Evolutionary conservation across 495 filamentous ascomycete species (phyloP).

Genomic region (Neurospora sp.): DNA sequence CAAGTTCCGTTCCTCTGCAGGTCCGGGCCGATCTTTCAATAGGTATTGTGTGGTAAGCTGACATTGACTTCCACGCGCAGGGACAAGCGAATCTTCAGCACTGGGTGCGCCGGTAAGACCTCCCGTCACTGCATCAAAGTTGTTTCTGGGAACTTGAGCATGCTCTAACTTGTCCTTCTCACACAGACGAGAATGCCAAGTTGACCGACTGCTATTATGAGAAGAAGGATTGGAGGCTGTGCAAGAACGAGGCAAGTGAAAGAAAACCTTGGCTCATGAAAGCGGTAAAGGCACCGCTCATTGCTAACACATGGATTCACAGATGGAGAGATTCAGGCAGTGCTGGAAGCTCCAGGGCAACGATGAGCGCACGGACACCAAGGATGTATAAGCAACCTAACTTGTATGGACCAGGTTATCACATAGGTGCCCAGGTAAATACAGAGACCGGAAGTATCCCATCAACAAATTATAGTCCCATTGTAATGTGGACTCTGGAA

Average conservation of each 20-base stretch:
- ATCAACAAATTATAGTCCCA: background rate
- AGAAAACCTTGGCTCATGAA: too few relatives aligned
- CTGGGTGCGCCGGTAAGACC: constrained; percentile 74
- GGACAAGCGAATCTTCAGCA: constrained; percentile 96
- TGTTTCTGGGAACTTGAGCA: background rate
- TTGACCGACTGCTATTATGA: constrained; percentile 94
- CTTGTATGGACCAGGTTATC: background rate
- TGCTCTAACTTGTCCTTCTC: background rate
- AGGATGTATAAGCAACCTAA: constrained; percentile 40
- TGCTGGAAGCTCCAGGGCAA: constrained; percentile 95
- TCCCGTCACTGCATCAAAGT: background rate
- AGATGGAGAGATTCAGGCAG: constrained; percentile 89
- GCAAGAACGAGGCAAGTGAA: constrained; percentile 77
- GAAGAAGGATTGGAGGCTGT: constrained; percentile 92
- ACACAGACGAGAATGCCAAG: constrained; percentile 71
- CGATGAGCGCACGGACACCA: constrained; percentile 66
- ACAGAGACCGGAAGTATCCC: background rate
- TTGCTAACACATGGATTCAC: constrained; percentile 4
- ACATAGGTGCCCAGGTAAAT: background rate
- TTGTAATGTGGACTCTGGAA: background rate
- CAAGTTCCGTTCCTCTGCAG: background rate
- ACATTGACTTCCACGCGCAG: constrained; percentile 18
- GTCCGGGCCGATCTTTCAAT: background rate
- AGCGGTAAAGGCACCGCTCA: too few relatives aligned
- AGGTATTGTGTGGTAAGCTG: constrained; percentile 1